Base-by-base conservation (phyloP, 148 eudicot species). In the Silene latifolia region DNA sequence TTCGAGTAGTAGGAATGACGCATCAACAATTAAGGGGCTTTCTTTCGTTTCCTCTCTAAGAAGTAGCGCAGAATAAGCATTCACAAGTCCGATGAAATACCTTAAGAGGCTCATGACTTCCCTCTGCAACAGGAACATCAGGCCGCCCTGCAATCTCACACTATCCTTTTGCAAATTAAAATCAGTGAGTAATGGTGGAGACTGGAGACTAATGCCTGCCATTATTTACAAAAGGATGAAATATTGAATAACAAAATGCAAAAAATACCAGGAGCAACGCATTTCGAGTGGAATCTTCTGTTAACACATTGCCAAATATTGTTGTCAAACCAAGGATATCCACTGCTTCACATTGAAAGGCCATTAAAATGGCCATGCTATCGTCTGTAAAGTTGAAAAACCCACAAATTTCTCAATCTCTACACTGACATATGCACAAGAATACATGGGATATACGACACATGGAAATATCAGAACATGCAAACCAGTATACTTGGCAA, bases 121-220 rank as follows among this genome's bases (percentile, higher is more conserved):
- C 98, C 83, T 90, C 89, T 58, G 97, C 93, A 42, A 94, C 96
- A 19, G 96, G 98, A 83, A 94, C 73, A 83, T 81, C 89, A 70
- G 89, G 88, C 83, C 79, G 73, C 84, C 93, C 97, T 77, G 98
- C 97, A 57, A 90, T 84, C 93, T 94, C 98, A 89, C 96, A 94
- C 98, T 94, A 89, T 90, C 89, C 88, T 91, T 91, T 93, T 85
- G 72, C 77, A 87, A 69, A 82, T 77, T 78, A 69, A 82, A 75
- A 74, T 76, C 65, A 74, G 74, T 81, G 73, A 82, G 73, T 72
- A 78, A 82, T 74, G 80, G 77, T 63, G 81, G 62, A 85, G 39
- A 69, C 73, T 63, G 81, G 62, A 85, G 39, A 69, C 73, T 69
- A 46, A 47, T 18, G 25, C 19, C 51, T 39, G 44, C 44, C 44